Evolutionary conservation across 1,284 basidiomycete species (phyloP).

Genomic region (Schizopora paradoxa): DNA sequence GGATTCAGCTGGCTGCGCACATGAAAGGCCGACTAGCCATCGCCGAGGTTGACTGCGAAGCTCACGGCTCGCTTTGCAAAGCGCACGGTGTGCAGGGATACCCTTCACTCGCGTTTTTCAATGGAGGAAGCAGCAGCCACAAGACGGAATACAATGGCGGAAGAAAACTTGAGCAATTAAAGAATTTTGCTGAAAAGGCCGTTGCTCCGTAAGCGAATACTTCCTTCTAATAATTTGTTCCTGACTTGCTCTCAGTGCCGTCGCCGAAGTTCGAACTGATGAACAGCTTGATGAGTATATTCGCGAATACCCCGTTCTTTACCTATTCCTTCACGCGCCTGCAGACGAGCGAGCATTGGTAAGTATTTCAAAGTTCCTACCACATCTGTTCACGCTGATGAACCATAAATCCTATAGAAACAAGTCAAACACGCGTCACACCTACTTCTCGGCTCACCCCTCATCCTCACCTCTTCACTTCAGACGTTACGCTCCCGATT

Average conservation of each 20-base stretch:
- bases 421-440: conserved; percentile 44
- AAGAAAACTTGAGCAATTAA: conserved; percentile 63
- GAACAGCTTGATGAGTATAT: conserved; percentile 49
- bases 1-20: conserved; percentile 64
- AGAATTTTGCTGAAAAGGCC: conserved; percentile 68
- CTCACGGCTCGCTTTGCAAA: conserved; percentile 59
- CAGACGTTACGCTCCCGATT: conserved; percentile 46
- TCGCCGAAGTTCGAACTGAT: conserved; percentile 40
- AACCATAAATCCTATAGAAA: conserved; percentile 30
- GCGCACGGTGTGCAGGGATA: conserved; percentile 67
- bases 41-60: conserved; percentile 85
- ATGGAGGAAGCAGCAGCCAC: conserved; percentile 34
- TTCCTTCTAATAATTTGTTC: conserved; percentile 10
- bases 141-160: conserved; percentile 68
- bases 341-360: conserved; percentile 40
- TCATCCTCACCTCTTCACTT: conserved; percentile 54
- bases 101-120: conserved; percentile 73
- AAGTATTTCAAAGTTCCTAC: conserved; percentile 4
- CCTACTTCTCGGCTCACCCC: conserved; percentile 64
- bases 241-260: conserved; percentile 34
- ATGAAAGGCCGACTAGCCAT: conserved; percentile 70
- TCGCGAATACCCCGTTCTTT: conserved; percentile 58
- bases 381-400: conserved; percentile 9
- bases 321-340: conserved; percentile 64
- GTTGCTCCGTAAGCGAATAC: conserved; percentile 47